Base-by-base conservation (phyloP, 306 rosid genomes). In the Prunus fruticosa region DNA sequence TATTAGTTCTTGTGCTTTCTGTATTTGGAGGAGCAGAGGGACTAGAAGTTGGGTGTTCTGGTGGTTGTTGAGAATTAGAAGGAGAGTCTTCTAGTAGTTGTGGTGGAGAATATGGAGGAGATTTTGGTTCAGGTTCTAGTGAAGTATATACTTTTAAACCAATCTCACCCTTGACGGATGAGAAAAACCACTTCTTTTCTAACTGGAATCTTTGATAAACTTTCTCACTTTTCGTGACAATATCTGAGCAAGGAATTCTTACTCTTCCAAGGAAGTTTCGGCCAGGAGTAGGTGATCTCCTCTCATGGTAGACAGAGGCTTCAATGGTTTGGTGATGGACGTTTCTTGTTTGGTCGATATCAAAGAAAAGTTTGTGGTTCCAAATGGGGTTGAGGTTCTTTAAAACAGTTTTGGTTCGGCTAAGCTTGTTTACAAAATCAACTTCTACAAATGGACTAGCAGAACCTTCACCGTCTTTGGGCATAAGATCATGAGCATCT, bases 131-230 rank as follows among this genome's bases (percentile, higher is more conserved):
- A 72, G 79, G 77, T 27, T 78, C 85, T 72, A 84, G 79, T 79
- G 86, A 70, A 79, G 84, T 56, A 49, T 88, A 91, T 20, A 85
- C 65, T 91, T 88, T 89, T 7, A 91, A 84, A 82, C 91, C 91
- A 88, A 88, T 86, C 79, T 89, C 95, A 64, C 97, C 97, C 80
- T 83, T 89, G 67, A 86, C 95, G 80, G 91, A 25, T 45, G 90
- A 86, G 71, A 86, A 78, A 81, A 88, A 67, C 87, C 87, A 83
- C 86, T 86, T 91, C 60, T 81, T 88, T 73, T 85, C 89, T 19
- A 87, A 78, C 8, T 78, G 89, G 78, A 82, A 86, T 79, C 61
- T 82, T 80, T 89, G 93, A 73, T 89, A 86, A 72, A 84, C 90
- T 84, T 84, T 88, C 65, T 88, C 85, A 8, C 96, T 92, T 87